Evolutionary conservation across 148 eudicot genomes (phyloP), one percentile per base, ranked within the genome.

Genomic region (Oxyria digyna): DNA sequence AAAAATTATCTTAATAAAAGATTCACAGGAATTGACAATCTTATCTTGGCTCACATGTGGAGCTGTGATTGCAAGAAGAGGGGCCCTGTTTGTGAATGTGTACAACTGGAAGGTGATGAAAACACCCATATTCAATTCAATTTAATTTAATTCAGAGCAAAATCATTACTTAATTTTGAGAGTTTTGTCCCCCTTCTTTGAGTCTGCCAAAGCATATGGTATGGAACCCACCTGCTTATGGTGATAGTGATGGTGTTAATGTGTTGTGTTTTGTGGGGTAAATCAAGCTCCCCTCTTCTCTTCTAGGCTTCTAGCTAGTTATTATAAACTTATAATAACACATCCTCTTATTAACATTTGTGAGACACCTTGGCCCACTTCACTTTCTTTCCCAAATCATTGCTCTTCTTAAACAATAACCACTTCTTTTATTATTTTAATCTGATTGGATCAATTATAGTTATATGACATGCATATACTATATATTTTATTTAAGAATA

Each of bases 221-320:
- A 12, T 13, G 64, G 64, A 57, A 15, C 38, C 65, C 65, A 59
- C 20, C 8, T 59, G 35, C 37, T 59, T 27, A 59, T 59, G 38
- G 65, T 29, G 65, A 59, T 59, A 18, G 65, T 29, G 65, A 59
- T 59, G 65, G 65, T 59, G 65, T 59, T 27, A 59, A 13, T 26
- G 33, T 59, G 65, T 59, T 27, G 18, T 59, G 65, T 27, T 59
- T 59, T 59, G 37, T 59, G 65, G 65, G 65, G 65, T 55, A 3
- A 38, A 8, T 38, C 6, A 38, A 38, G 9, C 41, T 38, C 2
- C 2, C 2, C 37, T 33, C 37, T 5, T 5, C 37, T 33, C 37
- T 33, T 33, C 37, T 33, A 33, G 37, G n/a, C n/a, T n/a, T n/a
- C n/a, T n/a, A n/a, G n/a, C n/a, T n/a, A n/a, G n/a, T n/a, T n/a